Conservation (phyloP, 352 stramenopile species). For the Ochromonadaceae sp. region DNA sequence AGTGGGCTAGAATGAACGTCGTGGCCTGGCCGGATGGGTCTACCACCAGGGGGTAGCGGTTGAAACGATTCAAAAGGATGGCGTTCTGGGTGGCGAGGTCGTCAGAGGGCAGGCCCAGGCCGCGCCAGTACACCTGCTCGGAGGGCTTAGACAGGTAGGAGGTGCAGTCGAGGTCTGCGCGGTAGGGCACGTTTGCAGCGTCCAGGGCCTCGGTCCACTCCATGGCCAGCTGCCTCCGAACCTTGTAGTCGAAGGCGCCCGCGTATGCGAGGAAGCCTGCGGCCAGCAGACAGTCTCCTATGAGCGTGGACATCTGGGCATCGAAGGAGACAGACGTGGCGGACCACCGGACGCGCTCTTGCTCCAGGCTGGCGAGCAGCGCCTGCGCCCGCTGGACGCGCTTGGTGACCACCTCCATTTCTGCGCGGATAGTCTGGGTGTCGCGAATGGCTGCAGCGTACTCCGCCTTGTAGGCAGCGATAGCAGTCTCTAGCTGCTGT, state of each 20-base stretch:
- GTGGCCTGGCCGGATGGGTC: constrained; percentile 94
- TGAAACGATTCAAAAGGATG: constrained; percentile 91
- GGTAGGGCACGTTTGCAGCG: constrained; percentile 68
- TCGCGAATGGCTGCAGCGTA: constrained; percentile 94
- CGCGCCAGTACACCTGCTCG: constrained; percentile 62
- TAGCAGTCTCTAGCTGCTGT: constrained; percentile 80
- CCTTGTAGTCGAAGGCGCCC: constrained; percentile 93
- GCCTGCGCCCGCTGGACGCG: constrained; percentile 76
- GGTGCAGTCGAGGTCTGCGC: constrained; percentile 66
- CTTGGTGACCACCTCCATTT: constrained; percentile 90
- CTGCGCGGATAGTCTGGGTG: constrained; percentile 90
- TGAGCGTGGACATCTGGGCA: constrained; percentile 82
- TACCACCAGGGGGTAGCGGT: constrained; percentile 94
- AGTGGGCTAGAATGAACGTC: constrained; percentile 95
- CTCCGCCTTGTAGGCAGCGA: constrained; percentile 94
- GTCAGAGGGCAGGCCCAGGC: constrained; percentile 85
- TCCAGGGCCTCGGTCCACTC: constrained; percentile 85
- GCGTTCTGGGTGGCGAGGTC: constrained; percentile 97
- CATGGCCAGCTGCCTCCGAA: constrained; percentile 74
- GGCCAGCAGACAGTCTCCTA: constrained; percentile 86
- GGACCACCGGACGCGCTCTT: constrained; percentile 96
- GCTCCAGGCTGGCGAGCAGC: constrained; percentile 89
- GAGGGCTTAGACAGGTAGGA: constrained; percentile 89
- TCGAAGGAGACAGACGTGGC: constrained; percentile 89
- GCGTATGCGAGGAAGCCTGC: constrained; percentile 95